Evolutionary conservation across 345 rosid species (phyloP).

Genomic region (Theobroma cacao): DNA sequence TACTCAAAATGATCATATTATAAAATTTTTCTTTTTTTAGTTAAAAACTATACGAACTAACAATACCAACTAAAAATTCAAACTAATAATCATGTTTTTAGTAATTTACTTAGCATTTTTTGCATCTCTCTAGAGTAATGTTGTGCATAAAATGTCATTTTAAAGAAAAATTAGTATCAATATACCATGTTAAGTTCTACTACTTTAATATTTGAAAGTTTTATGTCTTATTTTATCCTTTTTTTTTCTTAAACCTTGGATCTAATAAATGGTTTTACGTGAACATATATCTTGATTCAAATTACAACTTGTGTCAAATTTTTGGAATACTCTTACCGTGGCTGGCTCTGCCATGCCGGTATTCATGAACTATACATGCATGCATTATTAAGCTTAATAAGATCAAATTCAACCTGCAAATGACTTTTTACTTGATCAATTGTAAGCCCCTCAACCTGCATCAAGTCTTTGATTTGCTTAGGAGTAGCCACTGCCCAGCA

Average conservation of each 20-base stretch:
- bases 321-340: too few species aligned
- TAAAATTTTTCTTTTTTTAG: not conserved
- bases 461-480: constrained; percentile 23
- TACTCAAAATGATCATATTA: not conserved
- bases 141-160: too few species aligned
- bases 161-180: not conserved
- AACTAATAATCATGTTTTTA: not conserved
- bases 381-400: not conserved
- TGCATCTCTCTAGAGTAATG: not conserved
- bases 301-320: not conserved
- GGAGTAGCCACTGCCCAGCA: constrained; percentile 34
- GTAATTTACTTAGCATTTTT: not conserved
- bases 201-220: not conserved
- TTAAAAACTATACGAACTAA: not conserved
- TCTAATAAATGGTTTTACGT: too few species aligned
- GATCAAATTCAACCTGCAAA: constrained; percentile 26
- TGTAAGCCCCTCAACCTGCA: constrained; percentile 33
- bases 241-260: not conserved
- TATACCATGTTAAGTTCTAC: not conserved
- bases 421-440: constrained; percentile 41
- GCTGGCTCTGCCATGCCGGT: not conserved
- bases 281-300: not conserved
- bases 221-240: not conserved
- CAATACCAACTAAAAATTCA: too few species aligned
- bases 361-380: not conserved